Base-by-base conservation (phyloP, 495 filamentous ascomycete species). In the Hyaloscypha finlandica region DNA sequence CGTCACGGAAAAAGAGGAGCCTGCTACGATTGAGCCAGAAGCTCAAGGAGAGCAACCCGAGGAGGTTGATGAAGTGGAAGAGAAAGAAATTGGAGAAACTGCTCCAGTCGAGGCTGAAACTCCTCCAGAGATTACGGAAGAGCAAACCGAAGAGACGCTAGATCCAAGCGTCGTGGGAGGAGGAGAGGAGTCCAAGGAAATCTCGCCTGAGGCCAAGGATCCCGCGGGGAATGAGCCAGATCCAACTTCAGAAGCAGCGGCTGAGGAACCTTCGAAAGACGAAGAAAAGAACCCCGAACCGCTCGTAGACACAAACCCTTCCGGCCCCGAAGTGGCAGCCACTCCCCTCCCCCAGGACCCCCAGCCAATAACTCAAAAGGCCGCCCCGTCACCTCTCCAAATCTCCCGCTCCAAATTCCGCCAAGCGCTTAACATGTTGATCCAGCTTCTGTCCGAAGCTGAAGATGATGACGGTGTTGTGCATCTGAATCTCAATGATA, bases 401-500 rank as follows among this genome's bases (percentile, higher is more conserved):
- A 0, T 48, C 42, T 48, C 42, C 8, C 9, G 16, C 11, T 6
- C 42, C 16, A 48, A 56, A 32, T 56, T 56, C 16, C 53, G 53
- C 6, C 22, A 29, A 56, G 53, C 53, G 53, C 53, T 56, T 8
- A 32, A 56, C 4, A 32, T 56, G 22, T 16, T 56, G 9, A 11
- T 56, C 5, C 53, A 56, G 16, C 53, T 56, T 8, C 22, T 56
- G 8, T 29, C 22, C 30, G 53, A 56, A 32, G 30, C 22, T 8
- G 53, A 56, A 30, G 53, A 56, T 29, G 53, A 56, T 32, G 53
- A 56, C 22, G 53, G 53, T 6, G 53, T 56, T 16, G 30, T 56
- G 22, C 19, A n/a, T 14, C 19, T 56, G 53, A 56, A 56, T 32
- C 30, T 56, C 9, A 32, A 29, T 29, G 30, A 56, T 29, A 9